Conservation (phyloP, 306 rosid genomes). For the Myrica gale region DNA sequence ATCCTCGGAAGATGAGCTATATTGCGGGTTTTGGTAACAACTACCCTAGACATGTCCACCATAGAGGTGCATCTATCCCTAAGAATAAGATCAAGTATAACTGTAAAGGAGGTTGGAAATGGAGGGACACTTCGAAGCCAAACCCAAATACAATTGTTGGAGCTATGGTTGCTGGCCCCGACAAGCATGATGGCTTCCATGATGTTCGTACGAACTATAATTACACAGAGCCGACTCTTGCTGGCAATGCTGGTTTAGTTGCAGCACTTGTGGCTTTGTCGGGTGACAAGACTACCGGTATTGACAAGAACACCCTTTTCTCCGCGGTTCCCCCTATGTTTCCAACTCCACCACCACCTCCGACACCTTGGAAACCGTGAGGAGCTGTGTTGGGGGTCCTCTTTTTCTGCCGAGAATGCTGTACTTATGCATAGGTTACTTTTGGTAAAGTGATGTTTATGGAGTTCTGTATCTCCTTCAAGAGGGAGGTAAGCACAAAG, state of each 20-base stretch:
- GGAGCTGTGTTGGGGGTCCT: background rate
- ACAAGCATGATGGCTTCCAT: constrained; percentile 81
- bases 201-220: constrained; percentile 86
- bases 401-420: constrained; percentile 36
- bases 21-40: constrained; percentile 78
- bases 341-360: constrained; percentile 99
- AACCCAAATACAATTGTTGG: constrained; percentile 84
- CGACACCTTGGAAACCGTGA: constrained; percentile 97
- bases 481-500: constrained; percentile 38
- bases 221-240: constrained; percentile 94
- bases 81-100: constrained; percentile 82
- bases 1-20: constrained; percentile 89
- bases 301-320: constrained; percentile 90
- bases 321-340: constrained; percentile 97
- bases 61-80: constrained; percentile 92
- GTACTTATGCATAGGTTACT: constrained; percentile 35
- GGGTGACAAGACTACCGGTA: constrained; percentile 58
- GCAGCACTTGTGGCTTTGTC: constrained; percentile 91
- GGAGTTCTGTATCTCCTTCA: constrained; percentile 34
- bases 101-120: constrained; percentile 98
- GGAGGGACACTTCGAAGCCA: constrained; percentile 77
- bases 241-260: constrained; percentile 94
- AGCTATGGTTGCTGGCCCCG: constrained; percentile 99
- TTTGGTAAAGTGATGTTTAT: constrained; percentile 40
- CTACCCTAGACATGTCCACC: constrained; percentile 91